phyloP scores from a whole-genome alignment of 2,329 filamentous ascomycete genomes.

The Thermothelomyces thermophilus region DNA sequence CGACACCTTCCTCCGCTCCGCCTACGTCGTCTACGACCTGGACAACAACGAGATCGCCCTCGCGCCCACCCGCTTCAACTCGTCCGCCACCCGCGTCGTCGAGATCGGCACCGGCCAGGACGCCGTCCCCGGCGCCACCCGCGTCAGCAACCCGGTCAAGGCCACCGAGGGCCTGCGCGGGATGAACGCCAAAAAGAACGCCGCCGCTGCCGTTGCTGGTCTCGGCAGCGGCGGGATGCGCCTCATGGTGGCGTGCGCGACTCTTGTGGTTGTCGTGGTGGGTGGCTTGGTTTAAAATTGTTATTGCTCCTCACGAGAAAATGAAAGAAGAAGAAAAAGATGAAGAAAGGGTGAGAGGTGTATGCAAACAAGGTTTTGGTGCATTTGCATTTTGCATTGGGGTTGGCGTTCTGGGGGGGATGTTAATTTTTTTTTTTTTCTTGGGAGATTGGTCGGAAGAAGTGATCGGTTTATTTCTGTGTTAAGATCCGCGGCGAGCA shows the following conservation, averaged over 20 bases:
- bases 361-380: too few species aligned
- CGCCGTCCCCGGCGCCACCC: constrained; percentile 48
- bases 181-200: background rate
- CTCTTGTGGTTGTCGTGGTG: background rate
- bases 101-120: constrained; percentile 48
- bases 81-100: constrained; percentile 41
- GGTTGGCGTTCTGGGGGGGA: too few species aligned
- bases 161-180: constrained; percentile 11
- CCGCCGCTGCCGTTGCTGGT: background rate
- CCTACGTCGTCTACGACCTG: constrained; percentile 70
- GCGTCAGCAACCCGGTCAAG: constrained; percentile 41
- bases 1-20: constrained; percentile 68
- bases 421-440: too few species aligned
- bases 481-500: too few species aligned
- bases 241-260: background rate
- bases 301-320: background rate
- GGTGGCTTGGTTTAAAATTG: background rate
- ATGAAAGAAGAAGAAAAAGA: too few species aligned
- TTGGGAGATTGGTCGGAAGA: too few species aligned
- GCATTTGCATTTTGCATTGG: too few species aligned
- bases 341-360: too few species aligned
- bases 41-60: constrained; percentile 65
- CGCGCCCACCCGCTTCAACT: constrained; percentile 60
- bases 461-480: too few species aligned
- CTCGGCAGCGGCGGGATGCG: background rate